These are phyloP conservation scores for Colletotrichum sansevieriae DNA, from an alignment of 2,329 filamentous ascomycete genomes.

Conservation along the genomic window DNA sequence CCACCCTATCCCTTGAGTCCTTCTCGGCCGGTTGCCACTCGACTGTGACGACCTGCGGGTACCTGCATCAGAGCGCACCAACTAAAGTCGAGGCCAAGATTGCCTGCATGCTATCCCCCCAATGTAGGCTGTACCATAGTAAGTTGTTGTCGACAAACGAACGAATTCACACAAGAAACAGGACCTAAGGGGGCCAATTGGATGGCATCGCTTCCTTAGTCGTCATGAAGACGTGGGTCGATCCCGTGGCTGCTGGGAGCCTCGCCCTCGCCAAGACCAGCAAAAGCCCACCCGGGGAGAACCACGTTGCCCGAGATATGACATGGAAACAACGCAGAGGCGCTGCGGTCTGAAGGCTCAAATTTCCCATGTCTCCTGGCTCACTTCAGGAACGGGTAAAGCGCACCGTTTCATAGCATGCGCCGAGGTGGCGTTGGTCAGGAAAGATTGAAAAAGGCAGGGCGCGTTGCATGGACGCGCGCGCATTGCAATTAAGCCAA, in stretches of 20 bases:
- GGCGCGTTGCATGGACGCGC: too few relatives aligned
- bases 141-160: background rate
- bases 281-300: constrained; percentile 4
- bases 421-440: constrained; percentile 24
- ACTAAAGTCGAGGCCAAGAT: background rate
- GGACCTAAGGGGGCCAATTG: background rate
- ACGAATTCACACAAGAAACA: background rate
- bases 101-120: background rate
- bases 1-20: too few relatives aligned
- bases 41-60: constrained; percentile 28
- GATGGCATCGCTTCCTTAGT: background rate
- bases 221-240: constrained; percentile 6
- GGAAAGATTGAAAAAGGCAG: background rate
- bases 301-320: constrained; percentile 4
- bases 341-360: background rate
- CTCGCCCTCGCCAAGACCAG: background rate
- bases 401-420: constrained; percentile 29
- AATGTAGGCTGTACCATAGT: background rate
- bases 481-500: too few relatives aligned
- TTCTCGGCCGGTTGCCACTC: background rate
- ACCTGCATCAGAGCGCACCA: constrained; percentile 27
- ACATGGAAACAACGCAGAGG: background rate
- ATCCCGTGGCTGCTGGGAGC: background rate
- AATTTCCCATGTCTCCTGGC: background rate
- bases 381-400: constrained; percentile 10